These are phyloP conservation scores for Pulveroboletus sp. DNA, from an alignment of 768 basidiomycete genomes.

Conservation along the genomic window DNA sequence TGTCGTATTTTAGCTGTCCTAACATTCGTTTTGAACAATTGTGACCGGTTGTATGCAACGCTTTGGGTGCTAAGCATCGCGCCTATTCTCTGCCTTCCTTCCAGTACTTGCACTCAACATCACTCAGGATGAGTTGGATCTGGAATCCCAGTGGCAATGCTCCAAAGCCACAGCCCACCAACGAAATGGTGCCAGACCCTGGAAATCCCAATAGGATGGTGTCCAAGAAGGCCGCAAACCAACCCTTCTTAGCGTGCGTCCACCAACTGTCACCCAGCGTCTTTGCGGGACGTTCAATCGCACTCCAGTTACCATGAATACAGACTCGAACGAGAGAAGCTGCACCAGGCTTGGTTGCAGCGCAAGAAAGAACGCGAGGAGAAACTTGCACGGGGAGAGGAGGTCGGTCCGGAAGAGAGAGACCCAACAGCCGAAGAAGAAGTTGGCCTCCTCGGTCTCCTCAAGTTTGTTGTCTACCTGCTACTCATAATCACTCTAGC, in stretches of 20 bases:
- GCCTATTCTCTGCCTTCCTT: not conserved
- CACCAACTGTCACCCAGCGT: slow-evolving; percentile 1
- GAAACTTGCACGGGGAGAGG: slow-evolving; percentile 69
- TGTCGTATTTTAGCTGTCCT: slow-evolving; percentile 9
- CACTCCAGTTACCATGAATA: slow-evolving; percentile 59
- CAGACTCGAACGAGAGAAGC: slow-evolving; percentile 53
- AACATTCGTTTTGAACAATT: not conserved
- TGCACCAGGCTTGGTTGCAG: slow-evolving; percentile 61
- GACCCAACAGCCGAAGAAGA: slow-evolving; percentile 70
- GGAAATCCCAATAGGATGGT: slow-evolving; percentile 64
- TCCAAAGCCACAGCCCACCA: slow-evolving; percentile 35
- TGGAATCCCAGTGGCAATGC: slow-evolving; percentile 39
- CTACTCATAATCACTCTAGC: slow-evolving; percentile 52
- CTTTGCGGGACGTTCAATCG: slow-evolving; percentile 3
- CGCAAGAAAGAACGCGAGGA: slow-evolving; percentile 68
- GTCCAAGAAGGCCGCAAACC: slow-evolving; percentile 77
- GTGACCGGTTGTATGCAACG: no score
- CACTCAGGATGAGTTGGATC: slow-evolving; percentile 60
- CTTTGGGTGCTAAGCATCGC: no score
- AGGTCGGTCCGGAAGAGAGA: slow-evolving; percentile 64
- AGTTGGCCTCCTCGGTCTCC: slow-evolving; percentile 56
- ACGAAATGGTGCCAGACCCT: slow-evolving; percentile 59
- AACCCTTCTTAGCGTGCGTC: slow-evolving; percentile 76
- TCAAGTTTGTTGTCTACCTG: slow-evolving; percentile 64
- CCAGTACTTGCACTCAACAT: not conserved